phyloP scores from a whole-genome alignment of 2,329 filamentous ascomycete genomes.

The Sphaceloma murrayae region DNA sequence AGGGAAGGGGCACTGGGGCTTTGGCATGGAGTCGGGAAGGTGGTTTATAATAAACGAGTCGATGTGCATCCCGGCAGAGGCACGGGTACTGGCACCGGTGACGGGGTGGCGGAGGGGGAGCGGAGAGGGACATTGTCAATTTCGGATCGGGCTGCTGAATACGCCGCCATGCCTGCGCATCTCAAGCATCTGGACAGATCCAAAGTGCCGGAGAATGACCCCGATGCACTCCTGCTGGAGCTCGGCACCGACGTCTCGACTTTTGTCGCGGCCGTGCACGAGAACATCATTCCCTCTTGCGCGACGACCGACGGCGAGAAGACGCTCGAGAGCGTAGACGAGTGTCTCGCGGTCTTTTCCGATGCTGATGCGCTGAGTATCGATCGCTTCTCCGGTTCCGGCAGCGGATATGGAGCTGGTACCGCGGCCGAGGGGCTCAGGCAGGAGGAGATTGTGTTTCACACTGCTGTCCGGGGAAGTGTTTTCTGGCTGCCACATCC shows the following conservation, averaged over 20 bases:
- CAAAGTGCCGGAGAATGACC: conserved; percentile 37
- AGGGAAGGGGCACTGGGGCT: conserved; percentile 85
- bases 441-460: conserved; percentile 90
- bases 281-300: conserved; percentile 87
- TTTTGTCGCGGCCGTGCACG: conserved; percentile 81
- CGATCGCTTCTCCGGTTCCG: conserved; percentile 56
- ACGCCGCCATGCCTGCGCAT: conserved; percentile 35
- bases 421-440: conserved; percentile 60
- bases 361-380: conserved; percentile 78
- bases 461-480: conserved; percentile 78
- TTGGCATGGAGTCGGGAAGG: conserved; percentile 91
- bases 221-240: conserved; percentile 76
- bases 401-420: conserved; percentile 38
- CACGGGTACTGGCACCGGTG: not conserved
- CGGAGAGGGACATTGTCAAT: not conserved
- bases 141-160: conserved; percentile 20
- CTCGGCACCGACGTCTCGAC: conserved; percentile 86
- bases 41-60: conserved; percentile 89
- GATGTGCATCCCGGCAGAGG: conserved; percentile 29
- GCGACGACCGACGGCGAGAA: conserved; percentile 48
- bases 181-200: conserved; percentile 37
- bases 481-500: conserved; percentile 77
- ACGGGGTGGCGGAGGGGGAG: not conserved
- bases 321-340: conserved; percentile 68
- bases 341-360: conserved; percentile 79